Base-by-base conservation (phyloP, 192 early-diverging fungal species). In the Nowakowskiella sp. region DNA sequence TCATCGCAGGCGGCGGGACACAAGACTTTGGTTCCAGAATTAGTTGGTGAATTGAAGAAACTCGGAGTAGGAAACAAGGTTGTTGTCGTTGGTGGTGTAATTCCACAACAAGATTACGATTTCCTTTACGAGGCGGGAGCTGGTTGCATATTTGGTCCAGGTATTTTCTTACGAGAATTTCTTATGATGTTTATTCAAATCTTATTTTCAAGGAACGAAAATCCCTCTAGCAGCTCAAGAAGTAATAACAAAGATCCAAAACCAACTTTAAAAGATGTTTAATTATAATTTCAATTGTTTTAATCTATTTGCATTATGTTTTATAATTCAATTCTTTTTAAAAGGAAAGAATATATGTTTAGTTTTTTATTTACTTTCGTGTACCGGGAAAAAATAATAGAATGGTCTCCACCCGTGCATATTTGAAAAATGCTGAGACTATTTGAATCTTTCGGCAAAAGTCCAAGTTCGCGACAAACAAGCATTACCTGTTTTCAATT, bases 1-100 rank as follows among this genome's bases (percentile, higher is more conserved):
- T 89, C 86, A 16, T 92, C 90, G 45, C 84, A 88, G 53, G 90
- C 90, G 4, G 88, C 88, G 52, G 90, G 88, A 2, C 90, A 92
- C 71, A 89, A 89, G 64, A 89, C 88, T 6, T 67, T 92, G 28
- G 81, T 92, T 6, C 90, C 90, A 8, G 75, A 84, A 49, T 66
- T 92, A 48, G 73, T 92, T 45, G 69, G 64, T 2, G 87, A 90
- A 67, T 72, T 92, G 47, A 70, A 78, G 57, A 85, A 83, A 54
- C 67, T 88, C 25, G 87, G 88, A 30, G 84, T 82, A 6, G 62
- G 53, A 0, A 82, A 89, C 52, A 87, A 84, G 51, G 27, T 89
- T 7, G 79, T 92, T 1, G 80, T 92, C 44, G 82, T 75, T 13
- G 90, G 90, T 42, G 90, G 90, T 24, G 90, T 92, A 8, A 92